Conservation (phyloP, 2,329 filamentous ascomycete genomes). For the Cytospora mali region DNA sequence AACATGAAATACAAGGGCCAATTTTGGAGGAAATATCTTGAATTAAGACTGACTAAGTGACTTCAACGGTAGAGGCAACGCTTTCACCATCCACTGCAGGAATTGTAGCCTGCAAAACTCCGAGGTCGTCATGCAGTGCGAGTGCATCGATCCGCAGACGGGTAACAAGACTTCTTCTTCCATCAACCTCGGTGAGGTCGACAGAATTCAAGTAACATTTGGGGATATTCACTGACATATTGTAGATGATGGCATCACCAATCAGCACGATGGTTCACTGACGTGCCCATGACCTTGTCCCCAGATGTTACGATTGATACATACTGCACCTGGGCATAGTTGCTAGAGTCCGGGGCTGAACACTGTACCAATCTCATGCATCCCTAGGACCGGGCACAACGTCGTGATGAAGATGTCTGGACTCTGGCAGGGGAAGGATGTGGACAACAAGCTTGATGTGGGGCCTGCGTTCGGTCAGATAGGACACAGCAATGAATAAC, state of each 20-base stretch:
- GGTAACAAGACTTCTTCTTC: conserved; percentile 4
- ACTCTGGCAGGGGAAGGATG: too few species aligned
- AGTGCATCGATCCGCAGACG: not conserved
- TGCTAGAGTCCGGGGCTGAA: too few species aligned
- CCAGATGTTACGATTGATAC: too few species aligned
- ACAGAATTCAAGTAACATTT: not conserved
- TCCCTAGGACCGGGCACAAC: too few species aligned
- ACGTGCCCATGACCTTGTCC: not conserved
- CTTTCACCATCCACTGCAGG: not conserved
- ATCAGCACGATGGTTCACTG: not conserved
- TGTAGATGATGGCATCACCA: not conserved
- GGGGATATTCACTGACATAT: not conserved
- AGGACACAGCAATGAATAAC: too few species aligned
- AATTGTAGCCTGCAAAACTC: not conserved
- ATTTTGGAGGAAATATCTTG: not conserved
- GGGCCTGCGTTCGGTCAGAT: too few species aligned
- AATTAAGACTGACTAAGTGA: not conserved
- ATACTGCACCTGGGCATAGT: not conserved
- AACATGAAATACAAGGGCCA: not conserved
- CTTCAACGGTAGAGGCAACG: not conserved
- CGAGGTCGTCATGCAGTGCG: not conserved
- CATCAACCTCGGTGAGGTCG: conserved; percentile 2
- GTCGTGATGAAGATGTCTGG: too few species aligned
- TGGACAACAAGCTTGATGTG: too few species aligned
- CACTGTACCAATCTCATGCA: too few species aligned